These are phyloP conservation scores for Hypoxylon intermedium DNA, from an alignment of 495 filamentous ascomycete species.

Conservation along the genomic window DNA sequence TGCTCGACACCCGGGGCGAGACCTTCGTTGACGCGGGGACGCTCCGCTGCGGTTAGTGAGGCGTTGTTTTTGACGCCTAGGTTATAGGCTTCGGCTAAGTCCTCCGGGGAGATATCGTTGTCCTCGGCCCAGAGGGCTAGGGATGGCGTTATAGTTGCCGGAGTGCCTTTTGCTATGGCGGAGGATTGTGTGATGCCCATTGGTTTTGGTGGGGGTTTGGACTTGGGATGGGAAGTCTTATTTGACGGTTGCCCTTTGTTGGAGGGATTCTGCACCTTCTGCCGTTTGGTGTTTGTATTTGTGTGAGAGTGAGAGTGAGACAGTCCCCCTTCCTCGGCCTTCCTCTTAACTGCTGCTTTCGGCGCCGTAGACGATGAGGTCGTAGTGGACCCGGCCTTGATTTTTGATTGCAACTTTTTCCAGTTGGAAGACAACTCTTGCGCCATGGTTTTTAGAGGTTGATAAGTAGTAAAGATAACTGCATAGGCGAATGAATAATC, in stretches of 20 bases:
- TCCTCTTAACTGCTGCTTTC: conserved; percentile 36
- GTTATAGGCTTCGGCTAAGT: conserved; percentile 67
- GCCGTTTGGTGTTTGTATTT: too few relatives aligned
- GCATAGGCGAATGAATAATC: neutral
- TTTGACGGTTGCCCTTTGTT: conserved; percentile 36
- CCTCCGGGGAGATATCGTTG: conserved; percentile 66
- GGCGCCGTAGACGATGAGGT: conserved; percentile 24
- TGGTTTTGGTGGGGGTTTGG: conserved; percentile 2
- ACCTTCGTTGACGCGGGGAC: conserved; percentile 57
- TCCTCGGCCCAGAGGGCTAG: conserved; percentile 57
- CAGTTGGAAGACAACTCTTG: conserved; percentile 67
- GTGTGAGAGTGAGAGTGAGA: conserved; percentile 28
- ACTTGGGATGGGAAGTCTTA: conserved; percentile 36
- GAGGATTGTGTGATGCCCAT: conserved; percentile 52
- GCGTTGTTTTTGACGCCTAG: conserved; percentile 47
- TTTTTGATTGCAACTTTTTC: conserved; percentile 73
- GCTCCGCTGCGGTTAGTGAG: conserved; percentile 13
- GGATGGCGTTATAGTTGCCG: conserved; percentile 45
- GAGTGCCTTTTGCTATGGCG: conserved; percentile 38
- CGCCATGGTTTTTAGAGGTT: conserved; percentile 38
- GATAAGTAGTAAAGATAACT: neutral
- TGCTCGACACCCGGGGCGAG: conserved; percentile 57
- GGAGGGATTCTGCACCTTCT: conserved; percentile 13
- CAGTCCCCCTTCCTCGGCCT: conserved; percentile 29
- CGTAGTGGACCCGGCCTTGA: conserved; percentile 61